Base-by-base conservation (phyloP, 208 protist species). In the Phytomonas serpens region DNA sequence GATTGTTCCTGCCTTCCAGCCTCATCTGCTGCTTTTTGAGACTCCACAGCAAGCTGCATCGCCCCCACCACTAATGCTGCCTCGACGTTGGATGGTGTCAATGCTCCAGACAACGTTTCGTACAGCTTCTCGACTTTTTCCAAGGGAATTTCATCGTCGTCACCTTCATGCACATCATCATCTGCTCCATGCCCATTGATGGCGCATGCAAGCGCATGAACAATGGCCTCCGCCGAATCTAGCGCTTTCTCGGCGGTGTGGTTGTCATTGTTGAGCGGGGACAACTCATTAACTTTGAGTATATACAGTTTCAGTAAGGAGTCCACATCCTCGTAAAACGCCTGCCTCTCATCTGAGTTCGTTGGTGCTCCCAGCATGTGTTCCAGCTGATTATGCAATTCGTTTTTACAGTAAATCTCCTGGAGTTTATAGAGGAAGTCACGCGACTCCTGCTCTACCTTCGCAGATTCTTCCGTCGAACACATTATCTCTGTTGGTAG, bases 261-360 rank as follows among this genome's bases (percentile, higher is more conserved):
- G 68, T 23, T 61, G 47, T 31, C 61, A 65, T 51, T 70, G 57
- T 13, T 51, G 36, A 7, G 40, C 61, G 42, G 67, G 68, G 31
- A 52, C 47, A 38, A 69, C 33, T 27, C 63, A 19, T 40, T 61
- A 62, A 61, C 68, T 63, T 74, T 42, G 61, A 71, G 31, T 36
- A 36, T 30, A 75, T 87, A 96, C 14, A 93, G 76, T 23, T 81
- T 74, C 32, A 94, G 62, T 52, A 96, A 80, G 11, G 79, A 82
- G 47, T 91, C 83, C 30, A 96, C 88, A 64, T 96, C 88, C 32
- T 93, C 87, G 77, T 87, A 85, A 78, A 90, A 94, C 19, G 75
- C 86, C 76, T 91, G 74, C 57, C 80, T 82, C 73, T 93, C 82
- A 61, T 82, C 80, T 47, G 77, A 76, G 10, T 78, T 88, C 65